Evolutionary conservation across 805 yeast genomes (phyloP), one percentile per base, ranked within the genome.

Genomic region (Brettanomyces naardenensis): DNA sequence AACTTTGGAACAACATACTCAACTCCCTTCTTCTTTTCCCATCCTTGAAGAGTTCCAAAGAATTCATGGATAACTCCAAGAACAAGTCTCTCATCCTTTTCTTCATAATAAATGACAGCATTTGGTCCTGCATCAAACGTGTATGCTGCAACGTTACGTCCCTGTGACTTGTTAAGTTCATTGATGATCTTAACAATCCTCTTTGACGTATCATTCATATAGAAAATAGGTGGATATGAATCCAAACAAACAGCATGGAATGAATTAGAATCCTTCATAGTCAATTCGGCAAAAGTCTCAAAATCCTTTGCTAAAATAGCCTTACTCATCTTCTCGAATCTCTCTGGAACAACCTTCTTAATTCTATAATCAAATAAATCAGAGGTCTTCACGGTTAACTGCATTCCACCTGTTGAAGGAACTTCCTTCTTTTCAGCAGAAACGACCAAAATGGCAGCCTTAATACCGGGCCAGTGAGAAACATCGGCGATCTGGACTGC

Each of bases 71-170:
- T 64, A 46, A 85, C 68, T 3, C 88, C 80, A 49, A 90, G 71
- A 5, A 92, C 78, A 44, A 66, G 69, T n/a, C 63, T 50, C 62
- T 88, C 95, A 61, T 90, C 75, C 52, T 78, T 68, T 47, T 72
- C 73, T 56, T 80, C 78, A 58, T 92, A 92, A 65, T 92, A 92
- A 44, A 92, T 73, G 32, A 92, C 99, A 17, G 97, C 95, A 63
- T 92, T 92, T 62, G 99, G 98, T 56, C 99, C 99, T 23, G 99
- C 99, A 61, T 92, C 99, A 55, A 83, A 92, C 2, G 99, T 92
- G 62, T 92, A 92, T 28, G 97, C 97, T 10, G 95, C 98, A 39
- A 90, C 71, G 10, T 72, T 71, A 52, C 73, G 68, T 37, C 83
- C 85, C 26, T 73, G 78, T 4, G 58, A 47, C 46, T 71, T 79